Percentiles rank a stretch among this genome's conserved stretches.
Conservation (phyloP, 305 asterid species). For the Fraxinus nigra region DNA sequence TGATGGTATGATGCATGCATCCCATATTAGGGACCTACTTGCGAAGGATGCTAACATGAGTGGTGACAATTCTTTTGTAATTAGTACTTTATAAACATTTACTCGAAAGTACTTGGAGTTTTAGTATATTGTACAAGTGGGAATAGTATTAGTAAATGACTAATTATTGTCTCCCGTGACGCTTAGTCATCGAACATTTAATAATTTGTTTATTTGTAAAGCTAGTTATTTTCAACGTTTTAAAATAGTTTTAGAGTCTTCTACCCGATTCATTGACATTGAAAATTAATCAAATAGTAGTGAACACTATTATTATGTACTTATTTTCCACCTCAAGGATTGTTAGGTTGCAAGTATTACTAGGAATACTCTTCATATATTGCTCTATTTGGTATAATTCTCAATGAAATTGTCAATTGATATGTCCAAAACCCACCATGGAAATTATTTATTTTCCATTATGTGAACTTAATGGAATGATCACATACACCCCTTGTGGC, state of each 20-base stretch:
- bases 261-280: neutral
- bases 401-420: neutral
- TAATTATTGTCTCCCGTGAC: neutral
- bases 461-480: neutral
- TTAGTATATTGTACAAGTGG: neutral
- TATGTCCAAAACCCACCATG: neutral
- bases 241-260: neutral
- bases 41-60: slow-evolving; percentile 14
- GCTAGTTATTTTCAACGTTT: neutral
- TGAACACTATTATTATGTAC: neutral
- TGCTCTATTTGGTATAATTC: neutral
- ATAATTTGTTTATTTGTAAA: neutral
- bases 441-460: neutral
- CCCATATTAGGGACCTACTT: slow-evolving; percentile 41
- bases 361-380: neutral
- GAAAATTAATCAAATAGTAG: neutral
- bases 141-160: neutral
- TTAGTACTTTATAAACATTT: neutral
- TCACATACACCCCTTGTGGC: neutral
- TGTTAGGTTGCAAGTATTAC: neutral
- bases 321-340: neutral
- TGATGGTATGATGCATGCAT: slow-evolving; percentile 47
- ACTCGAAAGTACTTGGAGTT: neutral
- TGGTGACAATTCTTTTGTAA: neutral
- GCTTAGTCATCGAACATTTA: neutral